Evolutionary conservation across 768 basidiomycete species (phyloP), one percentile per base, ranked within the genome.

Genomic region (Trametes coccinea): DNA sequence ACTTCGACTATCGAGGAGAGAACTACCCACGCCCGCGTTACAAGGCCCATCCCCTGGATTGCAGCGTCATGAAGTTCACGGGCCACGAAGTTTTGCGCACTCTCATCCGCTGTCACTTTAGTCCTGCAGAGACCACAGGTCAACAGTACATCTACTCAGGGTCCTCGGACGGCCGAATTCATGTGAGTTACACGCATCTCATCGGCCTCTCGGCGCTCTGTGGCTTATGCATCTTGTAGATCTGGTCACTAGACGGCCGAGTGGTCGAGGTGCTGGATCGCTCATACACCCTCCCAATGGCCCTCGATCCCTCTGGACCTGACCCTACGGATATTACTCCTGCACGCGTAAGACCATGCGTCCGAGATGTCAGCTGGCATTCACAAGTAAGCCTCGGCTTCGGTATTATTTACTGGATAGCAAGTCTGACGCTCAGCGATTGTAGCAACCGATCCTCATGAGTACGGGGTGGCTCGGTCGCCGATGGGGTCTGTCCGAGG

Each of bases 361-460:
- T 98, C 3, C 86, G 96, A 45, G 96, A 98, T 70, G 94, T 98
- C 62, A 90, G 90, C 71, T 99, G 97, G 97, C 93, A 94, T 72
- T 86, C 90, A 34, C 84, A 84, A 79, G 90, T 89, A 72, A 40
- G 72, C 60, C 31, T 14, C 9, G 27, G 11, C 29, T 16, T 13
- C 14, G 29, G 27, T 10, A 7, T 29, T 13, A 11, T 7, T 29
- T 31, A 11, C 14, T 6, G 29, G 22, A 22, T 22, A 22, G 29
- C 5, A 10, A 2, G 11, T 49, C 14, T 49, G 11, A 43, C 41
- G 14, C 13, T 13, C 5, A 16, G 41, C 9, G 5, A 43, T 14
- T 6, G 22, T 71, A 90, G 85, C 89, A 95, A 79, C 95, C 96
- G 41, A 87, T 90, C 22, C 71, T 99, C 49, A 90, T 99, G 87